A percentile compares a stretch with the other conserved stretches of the same genome.
These are phyloP conservation scores for Pyricularia sp. DNA, from an alignment of 2,329 filamentous ascomycete species.

Conservation along the genomic window DNA sequence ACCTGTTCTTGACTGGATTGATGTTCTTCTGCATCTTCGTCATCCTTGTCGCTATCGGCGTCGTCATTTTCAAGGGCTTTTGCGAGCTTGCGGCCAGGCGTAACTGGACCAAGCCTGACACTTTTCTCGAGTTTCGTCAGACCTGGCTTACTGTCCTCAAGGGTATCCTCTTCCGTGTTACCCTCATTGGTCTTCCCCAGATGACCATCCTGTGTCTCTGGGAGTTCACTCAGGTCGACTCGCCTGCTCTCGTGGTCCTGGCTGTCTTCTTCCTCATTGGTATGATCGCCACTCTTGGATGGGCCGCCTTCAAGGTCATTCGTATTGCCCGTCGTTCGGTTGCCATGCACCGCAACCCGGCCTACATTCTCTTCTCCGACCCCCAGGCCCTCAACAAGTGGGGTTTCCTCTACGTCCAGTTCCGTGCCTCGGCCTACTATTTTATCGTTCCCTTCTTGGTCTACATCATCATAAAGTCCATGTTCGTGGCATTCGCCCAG, in stretches of 20 bases:
- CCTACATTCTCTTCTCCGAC: conserved; percentile 84
- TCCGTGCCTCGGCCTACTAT: conserved; percentile 81
- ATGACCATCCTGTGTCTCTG: conserved; percentile 78
- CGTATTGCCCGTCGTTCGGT: conserved; percentile 73
- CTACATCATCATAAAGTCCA: conserved; percentile 68
- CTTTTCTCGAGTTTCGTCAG: conserved; percentile 75
- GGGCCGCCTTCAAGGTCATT: conserved; percentile 76
- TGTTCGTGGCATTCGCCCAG: conserved; percentile 74
- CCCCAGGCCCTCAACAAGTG: conserved; percentile 80
- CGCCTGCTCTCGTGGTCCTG: conserved; percentile 67
- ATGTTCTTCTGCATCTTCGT: conserved; percentile 76
- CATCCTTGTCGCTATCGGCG: conserved; percentile 57
- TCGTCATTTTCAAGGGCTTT: conserved; percentile 64
- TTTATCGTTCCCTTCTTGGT: conserved; percentile 68
- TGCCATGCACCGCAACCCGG: conserved; percentile 80
- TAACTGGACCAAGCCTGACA: conserved; percentile 60
- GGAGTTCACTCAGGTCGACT: conserved; percentile 74
- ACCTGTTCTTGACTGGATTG: conserved; percentile 77
- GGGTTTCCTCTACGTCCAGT: conserved; percentile 87
- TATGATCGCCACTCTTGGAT: conserved; percentile 62
- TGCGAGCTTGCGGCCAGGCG: conserved; percentile 63
- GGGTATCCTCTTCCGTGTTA: conserved; percentile 75
- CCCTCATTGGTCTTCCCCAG: conserved; percentile 77
- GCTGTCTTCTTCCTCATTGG: conserved; percentile 74
- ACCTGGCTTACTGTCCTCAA: conserved; percentile 80